Evolutionary conservation across 257 asterid genomes (phyloP).

Genomic region (Forsythia suspensa): DNA sequence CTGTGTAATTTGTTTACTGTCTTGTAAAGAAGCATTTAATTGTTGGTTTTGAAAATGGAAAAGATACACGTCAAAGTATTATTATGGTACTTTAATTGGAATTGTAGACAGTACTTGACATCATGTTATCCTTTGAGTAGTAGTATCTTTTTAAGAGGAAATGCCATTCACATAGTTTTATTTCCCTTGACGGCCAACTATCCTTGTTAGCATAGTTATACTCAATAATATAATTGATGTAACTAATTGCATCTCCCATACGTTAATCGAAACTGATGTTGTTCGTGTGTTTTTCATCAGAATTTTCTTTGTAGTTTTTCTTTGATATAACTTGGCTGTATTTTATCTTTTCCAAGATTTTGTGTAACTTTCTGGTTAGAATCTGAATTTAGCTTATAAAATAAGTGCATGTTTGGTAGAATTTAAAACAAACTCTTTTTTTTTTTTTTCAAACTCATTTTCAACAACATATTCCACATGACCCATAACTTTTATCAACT

Average conservation of each 20-base stretch:
- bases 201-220: background rate
- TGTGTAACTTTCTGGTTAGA: background rate
- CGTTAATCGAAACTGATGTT: background rate
- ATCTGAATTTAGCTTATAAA: background rate
- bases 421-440: no score
- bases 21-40: background rate
- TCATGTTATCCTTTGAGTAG: constrained; percentile 6
- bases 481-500: no score
- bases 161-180: background rate
- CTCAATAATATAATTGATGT: constrained; percentile 2
- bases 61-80: background rate
- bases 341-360: background rate
- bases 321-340: constrained; percentile 4
- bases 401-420: no score
- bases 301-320: background rate
- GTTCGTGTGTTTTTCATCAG: background rate
- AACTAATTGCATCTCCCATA: background rate
- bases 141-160: background rate
- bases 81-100: background rate
- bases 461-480: no score
- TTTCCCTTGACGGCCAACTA: background rate
- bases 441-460: no score
- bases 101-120: background rate
- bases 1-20: background rate
- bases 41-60: background rate